Conservation (phyloP, 2,329 filamentous ascomycete genomes). For the Ceratocystis huliohia region DNA sequence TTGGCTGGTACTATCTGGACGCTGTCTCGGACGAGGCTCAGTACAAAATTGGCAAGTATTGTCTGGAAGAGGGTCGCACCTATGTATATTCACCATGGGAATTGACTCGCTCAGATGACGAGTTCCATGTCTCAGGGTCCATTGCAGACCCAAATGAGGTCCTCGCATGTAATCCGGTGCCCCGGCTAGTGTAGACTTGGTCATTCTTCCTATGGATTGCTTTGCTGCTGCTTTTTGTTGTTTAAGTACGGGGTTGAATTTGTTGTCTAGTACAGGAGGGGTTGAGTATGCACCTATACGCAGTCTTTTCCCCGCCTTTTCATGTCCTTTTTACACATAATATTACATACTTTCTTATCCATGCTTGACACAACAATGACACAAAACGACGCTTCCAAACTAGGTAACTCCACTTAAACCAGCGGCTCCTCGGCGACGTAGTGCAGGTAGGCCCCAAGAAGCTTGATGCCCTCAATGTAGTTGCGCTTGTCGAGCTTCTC, state of each 20-base stretch:
- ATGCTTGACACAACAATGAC: not conserved
- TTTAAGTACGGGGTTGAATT: not conserved
- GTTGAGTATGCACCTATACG: not conserved
- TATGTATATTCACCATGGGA: slow-evolving; percentile 10
- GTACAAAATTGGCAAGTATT: slow-evolving; percentile 59
- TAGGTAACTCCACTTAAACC: slow-evolving; percentile 23
- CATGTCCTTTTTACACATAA: not conserved
- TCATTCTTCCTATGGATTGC: not conserved
- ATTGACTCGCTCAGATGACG: not conserved
- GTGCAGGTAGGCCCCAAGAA: slow-evolving; percentile 88
- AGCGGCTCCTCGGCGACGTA: slow-evolving; percentile 84
- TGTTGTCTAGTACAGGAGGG: not conserved
- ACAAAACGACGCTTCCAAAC: not conserved
- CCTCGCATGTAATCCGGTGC: too few species aligned
- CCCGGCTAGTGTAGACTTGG: not conserved
- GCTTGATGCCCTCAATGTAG: slow-evolving; percentile 96
- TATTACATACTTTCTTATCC: not conserved
- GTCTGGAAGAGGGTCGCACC: slow-evolving; percentile 41
- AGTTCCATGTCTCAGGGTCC: not conserved
- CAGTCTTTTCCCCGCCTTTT: not conserved
- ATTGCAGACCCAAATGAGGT: not conserved
- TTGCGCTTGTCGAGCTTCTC: slow-evolving; percentile 96
- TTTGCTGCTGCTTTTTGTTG: not conserved
- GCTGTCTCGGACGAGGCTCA: slow-evolving; percentile 46
- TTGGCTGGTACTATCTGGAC: slow-evolving; percentile 59